Percentiles rank a stretch among this genome's conserved stretches.
These are phyloP conservation scores for Tilletiopsis washingtonensis DNA, from an alignment of 1,284 basidiomycete species.

Conservation along the genomic window DNA sequence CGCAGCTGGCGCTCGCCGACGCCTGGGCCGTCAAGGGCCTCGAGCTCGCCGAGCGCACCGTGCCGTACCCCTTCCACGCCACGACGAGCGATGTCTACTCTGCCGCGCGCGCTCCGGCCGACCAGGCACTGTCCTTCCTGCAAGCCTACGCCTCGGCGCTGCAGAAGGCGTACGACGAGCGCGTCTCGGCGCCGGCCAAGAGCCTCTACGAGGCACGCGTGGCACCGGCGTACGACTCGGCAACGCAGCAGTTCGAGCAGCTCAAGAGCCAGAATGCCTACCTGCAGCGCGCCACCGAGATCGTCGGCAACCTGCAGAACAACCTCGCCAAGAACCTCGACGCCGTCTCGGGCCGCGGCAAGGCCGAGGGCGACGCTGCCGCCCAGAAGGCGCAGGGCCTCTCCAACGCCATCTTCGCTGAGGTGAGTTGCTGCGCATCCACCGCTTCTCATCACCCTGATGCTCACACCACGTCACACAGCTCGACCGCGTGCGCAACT, in stretches of 20 bases:
- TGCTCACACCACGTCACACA: slow-evolving; percentile 1
- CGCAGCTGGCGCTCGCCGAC: slow-evolving; percentile 41
- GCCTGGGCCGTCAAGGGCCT: slow-evolving; percentile 33
- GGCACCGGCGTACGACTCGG: slow-evolving; percentile 22
- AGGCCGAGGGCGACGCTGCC: slow-evolving; percentile 34
- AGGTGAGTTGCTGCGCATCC: slow-evolving; percentile 9
- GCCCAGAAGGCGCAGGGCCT: slow-evolving; percentile 35
- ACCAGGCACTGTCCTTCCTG: slow-evolving; percentile 23
- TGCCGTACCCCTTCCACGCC: slow-evolving; percentile 42
- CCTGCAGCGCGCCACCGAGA: slow-evolving; percentile 34
- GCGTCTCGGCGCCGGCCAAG: slow-evolving; percentile 34
- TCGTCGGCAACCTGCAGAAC: slow-evolving; percentile 33
- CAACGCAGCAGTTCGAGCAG: slow-evolving; percentile 36
- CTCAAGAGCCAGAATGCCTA: slow-evolving; percentile 41
- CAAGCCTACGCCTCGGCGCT: slow-evolving; percentile 22
- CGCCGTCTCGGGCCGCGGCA: slow-evolving; percentile 22
- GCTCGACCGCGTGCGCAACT: slow-evolving; percentile 40
- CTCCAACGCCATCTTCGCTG: slow-evolving; percentile 37
- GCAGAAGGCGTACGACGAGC: slow-evolving; percentile 34
- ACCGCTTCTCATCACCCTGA: not conserved
- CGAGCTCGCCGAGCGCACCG: slow-evolving; percentile 32
- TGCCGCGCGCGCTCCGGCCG: slow-evolving; percentile 26
- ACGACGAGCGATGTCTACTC: slow-evolving; percentile 33
- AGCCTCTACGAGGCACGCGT: slow-evolving; percentile 30
- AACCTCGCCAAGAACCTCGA: slow-evolving; percentile 35